A percentile compares a stretch with the other conserved stretches of the same genome.
Conservation (phyloP, 768 basidiomycete genomes). For the Leccinum longicurvipes region DNA sequence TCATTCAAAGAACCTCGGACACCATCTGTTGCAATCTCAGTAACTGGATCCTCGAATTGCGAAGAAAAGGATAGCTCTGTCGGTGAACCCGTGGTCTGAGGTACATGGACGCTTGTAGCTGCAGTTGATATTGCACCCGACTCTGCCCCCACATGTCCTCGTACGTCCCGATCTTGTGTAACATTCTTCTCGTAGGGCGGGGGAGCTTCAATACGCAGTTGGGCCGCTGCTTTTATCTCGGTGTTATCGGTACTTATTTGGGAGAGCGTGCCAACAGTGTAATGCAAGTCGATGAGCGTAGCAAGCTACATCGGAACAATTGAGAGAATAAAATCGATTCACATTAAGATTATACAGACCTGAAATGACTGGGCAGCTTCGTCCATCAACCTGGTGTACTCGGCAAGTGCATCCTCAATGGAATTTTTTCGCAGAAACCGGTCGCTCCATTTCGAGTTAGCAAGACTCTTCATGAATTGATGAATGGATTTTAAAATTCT, state of each 20-base stretch:
- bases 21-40: conserved; percentile 21
- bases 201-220: conserved; percentile 1
- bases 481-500: conserved; percentile 40
- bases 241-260: background rate
- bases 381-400: conserved; percentile 35
- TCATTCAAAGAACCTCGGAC: conserved; percentile 15
- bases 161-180: background rate
- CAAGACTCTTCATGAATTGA: conserved; percentile 38
- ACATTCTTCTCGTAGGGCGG: conserved; percentile 22
- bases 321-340: background rate
- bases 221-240: background rate
- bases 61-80: background rate
- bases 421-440: conserved; percentile 39
- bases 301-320: conserved; percentile 34
- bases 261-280: conserved; percentile 31
- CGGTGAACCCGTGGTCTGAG: background rate
- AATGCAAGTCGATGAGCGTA: conserved; percentile 46
- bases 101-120: conserved; percentile 1
- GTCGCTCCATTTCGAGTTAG: conserved; percentile 39
- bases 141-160: background rate
- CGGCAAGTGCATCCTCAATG: conserved; percentile 39
- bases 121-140: background rate
- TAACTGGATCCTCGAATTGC: conserved; percentile 5
- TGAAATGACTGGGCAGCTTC: conserved; percentile 49
- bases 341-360: conserved; percentile 21